Base-by-base conservation (phyloP, 805 yeast genomes). In the Yarrowia osloensis region DNA sequence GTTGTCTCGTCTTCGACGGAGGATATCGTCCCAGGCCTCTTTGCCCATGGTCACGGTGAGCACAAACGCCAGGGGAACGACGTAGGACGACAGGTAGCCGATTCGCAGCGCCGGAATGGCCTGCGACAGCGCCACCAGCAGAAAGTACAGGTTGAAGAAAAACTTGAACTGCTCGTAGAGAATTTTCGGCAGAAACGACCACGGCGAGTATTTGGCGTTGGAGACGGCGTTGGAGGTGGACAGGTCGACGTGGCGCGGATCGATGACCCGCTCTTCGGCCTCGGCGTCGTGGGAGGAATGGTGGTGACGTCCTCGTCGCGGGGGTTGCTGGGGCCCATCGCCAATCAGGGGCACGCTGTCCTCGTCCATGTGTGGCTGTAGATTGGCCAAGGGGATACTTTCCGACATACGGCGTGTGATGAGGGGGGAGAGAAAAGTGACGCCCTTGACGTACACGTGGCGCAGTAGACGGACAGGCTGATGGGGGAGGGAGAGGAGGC, bases 141-240 rank as follows among this genome's bases (percentile, higher is more conserved):
- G 79, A 75, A 95, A 95, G 77, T 95, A 95, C 57, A 95, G 80
- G 77, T 95, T 95, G 83, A 92, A 95, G 78, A 95, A 95, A 77
- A 95, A 94, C 79, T 93, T 92, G 86, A 95, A 95, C 81, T 95
- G 99, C 76, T 94, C 97, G 77, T 90, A 96, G 33, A 95, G 82
- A 66, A 95, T 86, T 49, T 91, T 82, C 3, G 99, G 99, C 11
- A 95, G 78, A 73, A 95, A 95, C 1, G 97, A 87, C 40, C 91
- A 75, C 2, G 95, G 90, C 72, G 90, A 90, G 78, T 95, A 95
- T 77, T 93, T 94, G 24, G 99, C 98, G 77, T 95, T 95, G 55
- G 97, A 90, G 15, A 95, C 84, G 7, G 95, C 90, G 76, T 95
- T 95, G 13, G 91, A 78, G 1, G 95, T 74, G 68, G 67, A 77